Evolutionary conservation across 179 eudicot genomes (phyloP).

Genomic region (Dionaea muscipula): DNA sequence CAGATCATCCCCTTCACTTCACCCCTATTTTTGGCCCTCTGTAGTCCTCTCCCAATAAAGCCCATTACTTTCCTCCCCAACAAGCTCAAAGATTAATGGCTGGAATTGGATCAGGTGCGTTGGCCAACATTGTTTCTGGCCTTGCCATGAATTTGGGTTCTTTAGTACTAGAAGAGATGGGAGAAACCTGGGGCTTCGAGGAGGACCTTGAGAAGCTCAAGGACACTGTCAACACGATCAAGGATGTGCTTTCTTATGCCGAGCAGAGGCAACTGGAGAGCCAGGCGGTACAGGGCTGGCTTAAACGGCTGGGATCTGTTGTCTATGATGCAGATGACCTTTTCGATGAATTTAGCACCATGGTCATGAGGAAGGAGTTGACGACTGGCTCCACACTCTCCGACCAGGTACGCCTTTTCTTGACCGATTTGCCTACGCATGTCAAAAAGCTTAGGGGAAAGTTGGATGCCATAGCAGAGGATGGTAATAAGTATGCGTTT

Average conservation of each 20-base stretch:
- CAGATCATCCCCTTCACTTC: no score
- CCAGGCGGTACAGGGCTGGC: conserved; percentile 5
- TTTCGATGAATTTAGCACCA: conserved; percentile 14
- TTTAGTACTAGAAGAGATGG: neutral
- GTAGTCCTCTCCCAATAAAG: no score
- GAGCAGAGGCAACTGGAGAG: conserved; percentile 9
- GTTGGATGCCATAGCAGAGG: conserved; percentile 15
- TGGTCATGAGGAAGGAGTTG: neutral
- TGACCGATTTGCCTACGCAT: conserved; percentile 11
- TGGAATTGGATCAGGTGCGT: neutral
- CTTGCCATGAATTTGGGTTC: neutral
- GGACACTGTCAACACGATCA: conserved; percentile 4
- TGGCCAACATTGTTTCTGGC: neutral
- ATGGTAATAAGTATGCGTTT: conserved; percentile 14
- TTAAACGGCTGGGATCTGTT: conserved; percentile 14
- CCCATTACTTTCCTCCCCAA: no score
- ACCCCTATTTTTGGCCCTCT: no score
- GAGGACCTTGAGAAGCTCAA: conserved; percentile 12
- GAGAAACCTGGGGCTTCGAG: neutral
- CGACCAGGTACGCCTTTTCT: conserved; percentile 14
- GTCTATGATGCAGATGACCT: conserved; percentile 19
- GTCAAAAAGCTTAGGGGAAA: conserved; percentile 15
- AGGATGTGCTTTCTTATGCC: conserved; percentile 18
- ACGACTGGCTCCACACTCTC: neutral
- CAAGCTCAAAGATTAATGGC: neutral